phyloP scores from a whole-genome alignment of 257 asterid species.

The Leonotis leonurus region DNA sequence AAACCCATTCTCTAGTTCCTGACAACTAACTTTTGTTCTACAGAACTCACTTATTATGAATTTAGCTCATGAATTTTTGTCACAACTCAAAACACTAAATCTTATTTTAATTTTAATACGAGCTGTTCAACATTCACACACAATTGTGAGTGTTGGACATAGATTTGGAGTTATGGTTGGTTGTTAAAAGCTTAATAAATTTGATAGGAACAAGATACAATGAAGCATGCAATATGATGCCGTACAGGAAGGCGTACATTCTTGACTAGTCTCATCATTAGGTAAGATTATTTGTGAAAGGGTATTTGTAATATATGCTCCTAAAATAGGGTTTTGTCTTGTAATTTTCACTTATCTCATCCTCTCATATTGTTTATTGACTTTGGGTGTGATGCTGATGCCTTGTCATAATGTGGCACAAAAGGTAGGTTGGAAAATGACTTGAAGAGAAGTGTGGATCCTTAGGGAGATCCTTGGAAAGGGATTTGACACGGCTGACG shows the following conservation, averaged over 20 bases:
- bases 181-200: not conserved
- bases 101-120: too few species aligned
- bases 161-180: slow-evolving; percentile 12
- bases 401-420: slow-evolving; percentile 52
- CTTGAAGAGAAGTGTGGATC: slow-evolving; percentile 63
- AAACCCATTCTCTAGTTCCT: too few species aligned
- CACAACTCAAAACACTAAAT: too few species aligned
- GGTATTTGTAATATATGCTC: slow-evolving; percentile 16
- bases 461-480: slow-evolving; percentile 58
- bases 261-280: slow-evolving; percentile 37
- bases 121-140: not conserved
- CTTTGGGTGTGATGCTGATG: slow-evolving; percentile 33
- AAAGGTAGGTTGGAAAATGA: slow-evolving; percentile 50
- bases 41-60: too few species aligned
- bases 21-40: too few species aligned
- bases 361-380: slow-evolving; percentile 41
- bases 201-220: slow-evolving; percentile 8
- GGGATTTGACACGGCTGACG: slow-evolving; percentile 46
- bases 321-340: slow-evolving; percentile 32
- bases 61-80: too few species aligned
- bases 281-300: slow-evolving; percentile 24
- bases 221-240: slow-evolving; percentile 19
- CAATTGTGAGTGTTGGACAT: slow-evolving; percentile 3
- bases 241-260: too few species aligned
- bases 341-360: slow-evolving; percentile 29